Percentiles rank a stretch among this genome's conserved stretches.
phyloP scores from a whole-genome alignment of 75 land plant genomes.

The Ceratopteris richardii region DNA sequence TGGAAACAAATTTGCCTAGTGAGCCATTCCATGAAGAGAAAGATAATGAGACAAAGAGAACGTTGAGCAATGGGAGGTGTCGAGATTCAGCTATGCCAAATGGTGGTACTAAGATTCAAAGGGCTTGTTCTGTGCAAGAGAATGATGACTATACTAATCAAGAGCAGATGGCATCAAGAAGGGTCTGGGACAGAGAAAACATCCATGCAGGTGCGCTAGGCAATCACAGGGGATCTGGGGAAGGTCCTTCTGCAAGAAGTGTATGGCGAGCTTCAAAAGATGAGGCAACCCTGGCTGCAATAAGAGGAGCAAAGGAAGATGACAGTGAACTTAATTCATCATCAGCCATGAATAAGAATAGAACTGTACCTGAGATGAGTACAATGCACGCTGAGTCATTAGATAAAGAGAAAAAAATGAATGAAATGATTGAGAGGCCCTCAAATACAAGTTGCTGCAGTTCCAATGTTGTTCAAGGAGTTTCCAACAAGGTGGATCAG shows the following conservation, averaged over 20 bases:
- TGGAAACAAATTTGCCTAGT: too few relatives aligned
- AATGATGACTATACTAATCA: conserved; percentile 4
- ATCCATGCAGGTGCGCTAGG: background rate
- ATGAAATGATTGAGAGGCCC: too few relatives aligned
- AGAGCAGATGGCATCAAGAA: conserved; percentile 16
- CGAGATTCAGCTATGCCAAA: too few relatives aligned
- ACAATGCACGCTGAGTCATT: background rate
- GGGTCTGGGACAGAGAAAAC: conserved; percentile 17
- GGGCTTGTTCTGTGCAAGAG: background rate
- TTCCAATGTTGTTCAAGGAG: background rate
- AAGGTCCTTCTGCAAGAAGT: conserved; percentile 34
- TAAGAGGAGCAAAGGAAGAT: conserved; percentile 27
- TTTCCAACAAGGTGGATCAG: too few relatives aligned
- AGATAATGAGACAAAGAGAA: too few relatives aligned
- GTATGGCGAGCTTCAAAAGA: conserved; percentile 41
- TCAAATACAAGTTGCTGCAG: background rate
- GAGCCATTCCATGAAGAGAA: too few relatives aligned
- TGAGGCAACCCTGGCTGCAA: conserved; percentile 34
- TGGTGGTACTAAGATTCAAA: too few relatives aligned
- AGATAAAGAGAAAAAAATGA: too few relatives aligned
- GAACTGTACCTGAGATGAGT: conserved; percentile 20
- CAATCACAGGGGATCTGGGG: conserved; percentile 14
- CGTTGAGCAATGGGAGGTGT: too few relatives aligned
- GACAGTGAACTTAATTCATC: background rate
- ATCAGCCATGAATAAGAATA: conserved; percentile 34